A percentile compares a stretch with the other conserved stretches of the same genome.
phyloP scores from a whole-genome alignment of 2,329 filamentous ascomycete species.

The Diplodia intermedia region DNA sequence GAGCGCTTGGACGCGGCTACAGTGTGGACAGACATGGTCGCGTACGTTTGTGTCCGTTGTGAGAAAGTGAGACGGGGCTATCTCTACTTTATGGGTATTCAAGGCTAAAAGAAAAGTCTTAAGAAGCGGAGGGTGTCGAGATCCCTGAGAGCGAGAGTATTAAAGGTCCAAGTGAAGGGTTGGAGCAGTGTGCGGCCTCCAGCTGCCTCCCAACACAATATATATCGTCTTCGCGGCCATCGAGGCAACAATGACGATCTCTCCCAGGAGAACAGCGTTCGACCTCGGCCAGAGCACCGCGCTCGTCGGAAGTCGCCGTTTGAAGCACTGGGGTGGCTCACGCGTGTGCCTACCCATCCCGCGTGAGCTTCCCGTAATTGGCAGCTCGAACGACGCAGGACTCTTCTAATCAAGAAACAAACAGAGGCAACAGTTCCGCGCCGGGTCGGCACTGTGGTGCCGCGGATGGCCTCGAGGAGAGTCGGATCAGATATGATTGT shows the following conservation, averaged over 20 bases:
- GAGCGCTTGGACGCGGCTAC: slow-evolving; percentile 15
- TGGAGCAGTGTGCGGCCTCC: neutral
- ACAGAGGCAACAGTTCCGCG: no score
- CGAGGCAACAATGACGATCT: neutral
- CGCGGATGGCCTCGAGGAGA: neutral
- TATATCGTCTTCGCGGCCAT: neutral
- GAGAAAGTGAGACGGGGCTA: neutral
- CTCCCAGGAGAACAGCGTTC: slow-evolving; percentile 4
- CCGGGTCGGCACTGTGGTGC: neutral
- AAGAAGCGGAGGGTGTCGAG: neutral
- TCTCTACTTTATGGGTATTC: neutral
- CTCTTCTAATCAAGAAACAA: neutral
- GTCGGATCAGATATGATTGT: slow-evolving; percentile 13
- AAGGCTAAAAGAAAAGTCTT: neutral
- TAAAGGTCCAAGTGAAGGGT: neutral
- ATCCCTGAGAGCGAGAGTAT: neutral
- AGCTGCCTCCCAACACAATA: slow-evolving; percentile 3
- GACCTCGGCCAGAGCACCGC: neutral
- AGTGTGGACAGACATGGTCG: slow-evolving; percentile 23
- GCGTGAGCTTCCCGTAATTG: slow-evolving; percentile 26
- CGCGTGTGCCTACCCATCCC: slow-evolving; percentile 15
- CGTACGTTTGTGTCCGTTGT: neutral
- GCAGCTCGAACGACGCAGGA: slow-evolving; percentile 16
- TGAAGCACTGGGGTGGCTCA: neutral
- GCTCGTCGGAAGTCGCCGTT: slow-evolving; percentile 11